phyloP scores from a whole-genome alignment of 148 eudicot species.

The Linanthus parryae region DNA sequence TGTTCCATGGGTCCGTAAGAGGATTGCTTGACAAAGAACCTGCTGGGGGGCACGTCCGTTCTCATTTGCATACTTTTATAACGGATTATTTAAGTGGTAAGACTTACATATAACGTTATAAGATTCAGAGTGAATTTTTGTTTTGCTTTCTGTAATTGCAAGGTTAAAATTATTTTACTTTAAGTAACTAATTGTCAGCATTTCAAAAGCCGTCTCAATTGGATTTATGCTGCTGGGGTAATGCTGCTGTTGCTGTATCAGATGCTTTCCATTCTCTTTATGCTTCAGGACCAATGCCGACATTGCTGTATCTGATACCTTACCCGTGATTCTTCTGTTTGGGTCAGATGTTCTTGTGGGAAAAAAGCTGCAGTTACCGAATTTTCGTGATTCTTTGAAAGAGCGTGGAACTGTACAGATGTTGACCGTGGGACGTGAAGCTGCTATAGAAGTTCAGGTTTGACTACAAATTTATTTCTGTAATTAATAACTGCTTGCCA shows the following conservation, averaged over 20 bases:
- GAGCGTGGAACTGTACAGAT: constrained; percentile 91
- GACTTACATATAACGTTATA: constrained; percentile 11
- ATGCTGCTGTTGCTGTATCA: constrained; percentile 70
- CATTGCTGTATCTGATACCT: constrained; percentile 48
- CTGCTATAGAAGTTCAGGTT: constrained; percentile 97
- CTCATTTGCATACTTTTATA: constrained; percentile 62
- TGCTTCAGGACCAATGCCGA: constrained; percentile 63
- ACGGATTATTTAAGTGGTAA: constrained; percentile 85
- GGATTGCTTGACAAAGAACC: constrained; percentile 76
- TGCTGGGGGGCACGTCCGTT: constrained; percentile 66
- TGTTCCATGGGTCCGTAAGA: constrained; percentile 86
- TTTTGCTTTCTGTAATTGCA: no score
- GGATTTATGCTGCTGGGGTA: constrained; percentile 99
- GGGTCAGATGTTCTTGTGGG: constrained; percentile 84
- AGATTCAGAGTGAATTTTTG: no score
- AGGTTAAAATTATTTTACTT: constrained; percentile 50
- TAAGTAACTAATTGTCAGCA: constrained; percentile 95
- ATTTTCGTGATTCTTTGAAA: constrained; percentile 78
- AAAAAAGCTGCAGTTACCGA: constrained; percentile 76
- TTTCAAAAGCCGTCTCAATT: constrained; percentile 78
- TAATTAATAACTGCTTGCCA: background rate
- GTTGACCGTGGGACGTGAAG: constrained; percentile 95
- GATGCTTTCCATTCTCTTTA: constrained; percentile 45
- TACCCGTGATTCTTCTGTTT: constrained; percentile 66
- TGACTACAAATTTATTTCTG: constrained; percentile 6